Conservation (phyloP, 169 alveolate genomes). For the Plasmodium ovale region DNA sequence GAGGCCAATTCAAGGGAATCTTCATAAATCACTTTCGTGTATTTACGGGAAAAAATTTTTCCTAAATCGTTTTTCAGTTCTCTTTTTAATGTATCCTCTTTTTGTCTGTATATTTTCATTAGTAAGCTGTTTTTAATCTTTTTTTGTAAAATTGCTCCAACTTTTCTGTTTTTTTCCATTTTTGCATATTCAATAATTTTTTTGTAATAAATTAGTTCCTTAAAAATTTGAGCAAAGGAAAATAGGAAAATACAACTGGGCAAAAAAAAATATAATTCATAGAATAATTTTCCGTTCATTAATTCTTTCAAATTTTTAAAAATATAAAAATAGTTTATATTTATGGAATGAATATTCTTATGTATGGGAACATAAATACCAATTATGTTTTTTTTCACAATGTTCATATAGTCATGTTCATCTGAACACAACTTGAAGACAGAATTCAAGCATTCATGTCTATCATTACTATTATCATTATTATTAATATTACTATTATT, state of each 20-base stretch:
- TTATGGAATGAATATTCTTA: constrained; percentile 47
- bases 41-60: constrained; percentile 33
- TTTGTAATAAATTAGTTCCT: constrained; percentile 53
- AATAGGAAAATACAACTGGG: constrained; percentile 49
- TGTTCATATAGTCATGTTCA: constrained; percentile 34
- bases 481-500: too few relatives aligned
- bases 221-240: constrained; percentile 39
- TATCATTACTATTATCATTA: background rate
- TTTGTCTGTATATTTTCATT: constrained; percentile 7
- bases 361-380: constrained; percentile 62
- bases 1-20: constrained; percentile 57
- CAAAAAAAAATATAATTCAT: constrained; percentile 44
- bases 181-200: constrained; percentile 19
- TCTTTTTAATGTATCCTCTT: constrained; percentile 16
- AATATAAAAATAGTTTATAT: constrained; percentile 54
- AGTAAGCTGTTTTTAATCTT: constrained; percentile 43
- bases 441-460: background rate
- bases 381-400: constrained; percentile 52
- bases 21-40: constrained; percentile 62
- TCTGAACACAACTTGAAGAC: constrained; percentile 62
- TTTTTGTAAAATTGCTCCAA: background rate
- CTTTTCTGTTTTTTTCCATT: background rate
- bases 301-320: constrained; percentile 51
- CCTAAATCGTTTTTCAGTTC: constrained; percentile 25
- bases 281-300: constrained; percentile 51